Evolutionary conservation across 805 yeast species (phyloP).

Genomic region (Myxozyma vanderwaltii): DNA sequence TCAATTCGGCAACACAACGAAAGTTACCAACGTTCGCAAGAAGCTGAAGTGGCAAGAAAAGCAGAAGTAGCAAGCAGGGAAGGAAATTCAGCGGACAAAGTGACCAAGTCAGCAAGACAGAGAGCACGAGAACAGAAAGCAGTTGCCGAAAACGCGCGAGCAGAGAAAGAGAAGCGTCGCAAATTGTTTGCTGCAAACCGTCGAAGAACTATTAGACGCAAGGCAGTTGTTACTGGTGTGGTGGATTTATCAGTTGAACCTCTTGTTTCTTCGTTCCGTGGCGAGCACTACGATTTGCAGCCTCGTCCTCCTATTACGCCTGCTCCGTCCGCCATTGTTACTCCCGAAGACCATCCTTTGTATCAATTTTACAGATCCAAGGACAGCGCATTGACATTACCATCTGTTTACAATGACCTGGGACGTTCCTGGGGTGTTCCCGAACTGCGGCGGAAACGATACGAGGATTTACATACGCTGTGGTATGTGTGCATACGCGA

Average conservation of each 20-base stretch:
- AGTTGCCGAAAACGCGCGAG: too few species aligned
- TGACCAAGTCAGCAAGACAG: too few species aligned
- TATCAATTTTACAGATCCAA: constrained; percentile 79
- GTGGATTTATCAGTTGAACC: constrained; percentile 8
- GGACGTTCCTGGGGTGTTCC: constrained; percentile 85
- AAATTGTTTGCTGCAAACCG: not conserved
- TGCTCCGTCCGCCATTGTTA: constrained; percentile 71
- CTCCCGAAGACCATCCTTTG: constrained; percentile 77
- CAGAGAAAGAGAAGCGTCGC: not conserved
- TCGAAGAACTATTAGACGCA: not conserved
- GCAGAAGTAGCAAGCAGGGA: too few species aligned
- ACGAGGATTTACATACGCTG: constrained; percentile 85
- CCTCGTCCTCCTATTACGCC: constrained; percentile 76
- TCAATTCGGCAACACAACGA: constrained; percentile 1
- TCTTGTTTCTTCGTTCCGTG: constrained; percentile 16
- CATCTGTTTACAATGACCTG: constrained; percentile 49
- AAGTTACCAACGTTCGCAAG: not conserved
- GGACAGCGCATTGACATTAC: constrained; percentile 56
- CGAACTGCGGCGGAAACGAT: constrained; percentile 86
- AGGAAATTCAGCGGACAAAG: too few species aligned
- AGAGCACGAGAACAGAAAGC: too few species aligned
- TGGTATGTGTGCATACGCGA: constrained; percentile 90
- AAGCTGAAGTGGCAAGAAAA: not conserved
- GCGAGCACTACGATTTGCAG: constrained; percentile 27
- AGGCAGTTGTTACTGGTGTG: constrained; percentile 10